A percentile compares a stretch with the other conserved stretches of the same genome.
Evolutionary conservation across 495 filamentous ascomycete species (phyloP).

Genomic region (Bombardia bombarda): DNA sequence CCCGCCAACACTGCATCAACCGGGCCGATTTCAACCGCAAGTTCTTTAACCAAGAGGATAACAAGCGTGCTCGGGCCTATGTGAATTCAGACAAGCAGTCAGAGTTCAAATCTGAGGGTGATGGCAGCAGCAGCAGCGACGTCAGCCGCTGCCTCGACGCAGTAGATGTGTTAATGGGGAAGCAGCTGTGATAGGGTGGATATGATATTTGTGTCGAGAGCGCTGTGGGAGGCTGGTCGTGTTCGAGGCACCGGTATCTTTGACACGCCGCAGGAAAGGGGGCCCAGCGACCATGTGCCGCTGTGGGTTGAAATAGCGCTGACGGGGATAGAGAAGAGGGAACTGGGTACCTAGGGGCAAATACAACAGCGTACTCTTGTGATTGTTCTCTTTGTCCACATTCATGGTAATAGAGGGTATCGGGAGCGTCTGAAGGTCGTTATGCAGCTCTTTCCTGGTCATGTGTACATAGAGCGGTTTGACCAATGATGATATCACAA

Average conservation of each 20-base stretch:
- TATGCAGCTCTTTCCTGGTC: too few relatives aligned
- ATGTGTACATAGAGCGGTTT: too few relatives aligned
- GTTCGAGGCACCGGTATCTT: slow-evolving; percentile 23
- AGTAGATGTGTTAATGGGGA: slow-evolving; percentile 31
- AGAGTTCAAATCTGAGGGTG: background rate
- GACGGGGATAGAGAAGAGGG: too few relatives aligned
- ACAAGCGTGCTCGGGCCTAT: slow-evolving; percentile 10
- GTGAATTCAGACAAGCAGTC: slow-evolving; percentile 15
- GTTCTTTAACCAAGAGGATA: slow-evolving; percentile 32
- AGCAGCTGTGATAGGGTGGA: slow-evolving; percentile 32
- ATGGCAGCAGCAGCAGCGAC: background rate
- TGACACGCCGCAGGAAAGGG: slow-evolving; percentile 25
- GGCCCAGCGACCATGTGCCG: slow-evolving; percentile 30
- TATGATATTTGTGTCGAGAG: slow-evolving; percentile 21
- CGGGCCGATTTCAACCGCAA: slow-evolving; percentile 40
- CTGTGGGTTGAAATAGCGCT: slow-evolving; percentile 17
- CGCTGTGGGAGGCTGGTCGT: slow-evolving; percentile 8
- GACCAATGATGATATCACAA: too few relatives aligned
- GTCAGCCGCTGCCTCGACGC: slow-evolving; percentile 10
- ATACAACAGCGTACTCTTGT: too few relatives aligned
- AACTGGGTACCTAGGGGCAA: too few relatives aligned
- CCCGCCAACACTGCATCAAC: slow-evolving; percentile 37
- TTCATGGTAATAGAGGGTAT: too few relatives aligned
- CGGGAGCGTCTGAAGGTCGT: too few relatives aligned
- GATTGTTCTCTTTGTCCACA: too few relatives aligned